Base-by-base conservation (phyloP, 1,284 basidiomycete genomes). In the Tilletia horrida region DNA sequence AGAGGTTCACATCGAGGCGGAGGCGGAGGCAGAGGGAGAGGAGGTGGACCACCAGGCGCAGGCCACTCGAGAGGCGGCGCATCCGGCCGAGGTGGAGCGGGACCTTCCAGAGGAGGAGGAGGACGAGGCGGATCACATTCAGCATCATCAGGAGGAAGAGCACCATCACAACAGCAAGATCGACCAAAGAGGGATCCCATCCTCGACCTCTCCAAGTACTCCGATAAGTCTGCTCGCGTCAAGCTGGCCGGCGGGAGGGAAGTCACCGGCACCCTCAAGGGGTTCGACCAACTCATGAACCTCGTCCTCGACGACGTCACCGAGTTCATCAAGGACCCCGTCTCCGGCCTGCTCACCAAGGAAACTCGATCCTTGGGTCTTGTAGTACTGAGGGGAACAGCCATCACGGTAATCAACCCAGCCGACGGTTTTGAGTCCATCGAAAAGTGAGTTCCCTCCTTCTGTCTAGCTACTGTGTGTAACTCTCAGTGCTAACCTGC, bases 181-280 rank as follows among this genome's bases (percentile, higher is more conserved):
- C 92, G 92, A 82, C 92, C 92, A 63, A 93, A 92, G 83, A 88
- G 92, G 63, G 95, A 98, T 83, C 91, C 92, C 40, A 97, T 98
- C 83, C 88, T 98, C 35, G 94, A 97, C 83, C 88, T 98, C 48
- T 88, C 91, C 67, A 94, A 95, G 82, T 97, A 96, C 79, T 89
- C 91, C 63, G 92, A 97, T 83, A 89, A 94, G 83, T 87, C 88
- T 72, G 91, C 98, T 81, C 86, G 92, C 66, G 93, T 98, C 80
- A 97, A 97, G 84, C 97, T 98, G 81, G 92, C 92, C 29, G 95
- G 95, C 59, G 95, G 95, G 29, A 85, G 95, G 35, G 92, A 97
- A 87, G 96, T 97, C 57, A 90, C 88, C 18, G 95, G 95, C 11
- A 86, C 90, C 14, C 84, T 98, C 72, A 98, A 98, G 83, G 95